Conservation (phyloP, 129 eudicot species). For the Chrysanthemum makinoi region DNA sequence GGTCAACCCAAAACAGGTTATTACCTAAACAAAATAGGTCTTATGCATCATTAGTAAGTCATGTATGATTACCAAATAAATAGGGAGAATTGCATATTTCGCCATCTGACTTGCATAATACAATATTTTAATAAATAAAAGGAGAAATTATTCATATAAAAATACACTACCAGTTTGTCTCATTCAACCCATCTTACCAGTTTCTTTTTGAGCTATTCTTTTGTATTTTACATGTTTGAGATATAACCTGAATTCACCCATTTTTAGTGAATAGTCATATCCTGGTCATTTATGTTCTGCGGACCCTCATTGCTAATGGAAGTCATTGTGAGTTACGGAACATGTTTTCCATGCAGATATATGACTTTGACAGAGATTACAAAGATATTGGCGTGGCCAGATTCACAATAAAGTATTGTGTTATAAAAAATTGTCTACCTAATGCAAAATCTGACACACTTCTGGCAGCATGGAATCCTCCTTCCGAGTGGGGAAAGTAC, state of each 20-base stretch:
- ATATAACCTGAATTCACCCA: neutral
- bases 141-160: neutral
- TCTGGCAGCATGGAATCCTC: slow-evolving; percentile 96
- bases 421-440: slow-evolving; percentile 79
- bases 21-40: neutral
- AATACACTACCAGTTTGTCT: no score
- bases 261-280: neutral
- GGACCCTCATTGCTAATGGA: neutral
- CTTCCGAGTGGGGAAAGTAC: slow-evolving; percentile 98
- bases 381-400: slow-evolving; percentile 89
- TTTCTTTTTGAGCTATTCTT: neutral
- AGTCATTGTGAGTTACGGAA: slow-evolving; percentile 6
- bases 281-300: neutral
- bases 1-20: neutral
- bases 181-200: neutral
- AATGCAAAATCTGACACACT: slow-evolving; percentile 90
- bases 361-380: slow-evolving; percentile 89
- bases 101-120: neutral
- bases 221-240: neutral
- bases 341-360: slow-evolving; percentile 54
- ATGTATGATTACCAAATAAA: neutral
- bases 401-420: slow-evolving; percentile 79
- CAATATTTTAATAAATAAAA: neutral
- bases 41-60: neutral
- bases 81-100: no score